Evolutionary conservation across 2,329 filamentous ascomycete genomes (phyloP).

Genomic region (Xylaria sp.): DNA sequence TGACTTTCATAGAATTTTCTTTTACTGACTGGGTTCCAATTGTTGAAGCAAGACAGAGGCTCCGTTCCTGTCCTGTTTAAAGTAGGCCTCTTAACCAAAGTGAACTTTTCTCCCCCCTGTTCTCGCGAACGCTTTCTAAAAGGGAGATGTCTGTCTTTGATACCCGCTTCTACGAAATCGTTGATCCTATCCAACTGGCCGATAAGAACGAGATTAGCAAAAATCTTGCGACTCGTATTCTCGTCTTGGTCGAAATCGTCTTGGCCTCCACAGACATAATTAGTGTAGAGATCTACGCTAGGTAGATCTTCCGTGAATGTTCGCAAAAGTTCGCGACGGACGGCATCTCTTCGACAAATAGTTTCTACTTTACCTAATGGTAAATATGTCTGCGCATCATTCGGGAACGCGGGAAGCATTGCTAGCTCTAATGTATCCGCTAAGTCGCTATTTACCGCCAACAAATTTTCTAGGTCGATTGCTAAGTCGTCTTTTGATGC

Average conservation of each 20-base stretch:
- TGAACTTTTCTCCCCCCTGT: neutral
- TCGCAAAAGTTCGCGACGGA: slow-evolving; percentile 11
- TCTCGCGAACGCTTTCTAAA: slow-evolving; percentile 12
- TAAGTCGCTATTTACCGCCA: neutral
- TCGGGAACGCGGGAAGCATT: slow-evolving; percentile 1
- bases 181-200: slow-evolving; percentile 6
- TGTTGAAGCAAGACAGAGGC: slow-evolving; percentile 22
- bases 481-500: neutral
- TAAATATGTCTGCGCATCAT: slow-evolving; percentile 22
- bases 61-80: neutral
- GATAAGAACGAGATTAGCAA: slow-evolving; percentile 28
- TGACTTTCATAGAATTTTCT: slow-evolving; percentile 22
- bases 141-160: slow-evolving; percentile 29
- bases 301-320: slow-evolving; percentile 5
- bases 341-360: slow-evolving; percentile 17
- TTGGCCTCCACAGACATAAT: slow-evolving; percentile 21
- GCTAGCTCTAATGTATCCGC: neutral
- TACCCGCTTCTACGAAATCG: slow-evolving; percentile 13
- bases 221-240: slow-evolving; percentile 25
- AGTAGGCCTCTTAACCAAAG: slow-evolving; percentile 17
- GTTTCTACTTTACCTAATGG: slow-evolving; percentile 20
- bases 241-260: neutral
- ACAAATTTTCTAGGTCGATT: neutral
- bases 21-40: slow-evolving; percentile 17
- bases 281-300: slow-evolving; percentile 10